Evolutionary conservation across 768 basidiomycete genomes (phyloP), one percentile per base, ranked within the genome.

Genomic region (Pisolithus tinctorius): DNA sequence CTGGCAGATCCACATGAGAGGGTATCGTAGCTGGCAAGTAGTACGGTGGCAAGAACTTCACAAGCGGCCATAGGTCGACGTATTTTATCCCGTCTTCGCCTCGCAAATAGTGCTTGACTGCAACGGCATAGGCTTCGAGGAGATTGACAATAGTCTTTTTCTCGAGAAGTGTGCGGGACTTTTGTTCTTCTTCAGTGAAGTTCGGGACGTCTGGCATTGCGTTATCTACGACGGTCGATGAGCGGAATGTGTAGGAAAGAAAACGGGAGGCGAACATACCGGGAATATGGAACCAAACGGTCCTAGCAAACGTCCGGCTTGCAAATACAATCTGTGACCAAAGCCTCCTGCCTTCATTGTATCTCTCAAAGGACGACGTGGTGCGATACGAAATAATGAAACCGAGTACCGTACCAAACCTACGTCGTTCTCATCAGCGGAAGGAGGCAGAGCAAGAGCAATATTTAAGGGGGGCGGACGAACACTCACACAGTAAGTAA

Each of bases 351-450:
- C 86, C 86, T 58, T 88, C 85, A 50, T 87, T 86, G 64, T 87
- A 87, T n/a, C 83, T 70, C 62, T 86, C 84, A 57, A 84, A 86
- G 37, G 82, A 83, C 4, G 84, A 81, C 10, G 82, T 86, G 9
- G 84, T 86, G 52, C 84, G 64, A 63, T 84, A 85, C 0, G 83
- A 83, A 47, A 87, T 80, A 34, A 87, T 78, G 56, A 87, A 87
- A 74, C 85, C 86, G 23, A 87, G 71, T 1, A 87, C 82, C 4
- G 83, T 85, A 74, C 86, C 74, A 36, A 74, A 55, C 23, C 73
- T 73, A 51, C 23, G 23, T 17, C 75, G 45, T 74, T 57, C 69
- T 76, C 36, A 45, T 26, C 23, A 10, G 17, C 34, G 37, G 37
- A 13, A 25, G 29, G 17, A 34, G 13, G 34, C 9, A 9, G 30